These are phyloP conservation scores for Centaurea solstitialis DNA, from an alignment of 129 eudicot genomes.

Conservation along the genomic window DNA sequence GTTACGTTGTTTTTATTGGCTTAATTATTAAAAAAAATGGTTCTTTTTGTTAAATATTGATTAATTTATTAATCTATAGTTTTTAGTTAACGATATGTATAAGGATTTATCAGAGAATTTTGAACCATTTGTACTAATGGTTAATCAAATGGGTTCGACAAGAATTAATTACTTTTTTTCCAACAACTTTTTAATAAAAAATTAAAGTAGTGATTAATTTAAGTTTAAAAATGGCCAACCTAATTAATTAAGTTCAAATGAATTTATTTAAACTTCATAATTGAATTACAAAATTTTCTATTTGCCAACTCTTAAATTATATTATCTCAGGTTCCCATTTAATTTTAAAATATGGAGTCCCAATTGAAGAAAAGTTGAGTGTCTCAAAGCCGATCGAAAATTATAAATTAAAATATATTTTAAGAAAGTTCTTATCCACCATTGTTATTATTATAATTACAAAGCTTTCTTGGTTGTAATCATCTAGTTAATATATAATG, in stretches of 20 bases:
- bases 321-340: background rate
- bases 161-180: background rate
- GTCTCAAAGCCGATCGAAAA: too few species aligned
- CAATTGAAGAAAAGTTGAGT: too few species aligned
- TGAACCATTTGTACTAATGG: too few species aligned
- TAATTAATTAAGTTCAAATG: background rate
- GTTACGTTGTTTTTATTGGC: background rate
- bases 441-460: background rate
- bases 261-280: background rate
- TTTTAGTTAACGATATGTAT: background rate
- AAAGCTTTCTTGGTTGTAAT: background rate
- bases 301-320: background rate
- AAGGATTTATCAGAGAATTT: too few species aligned
- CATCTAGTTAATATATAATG: background rate
- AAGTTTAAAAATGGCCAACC: background rate
- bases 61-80: background rate
- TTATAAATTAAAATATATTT: background rate
- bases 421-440: slow-evolving; percentile 1
- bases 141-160: background rate
- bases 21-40: too few species aligned
- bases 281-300: background rate
- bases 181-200: background rate
- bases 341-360: background rate
- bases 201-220: background rate
- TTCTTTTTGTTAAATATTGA: background rate